Evolutionary conservation across 352 stramenopile species (phyloP).

Genomic region (Phytophthora pseudosyringae): DNA sequence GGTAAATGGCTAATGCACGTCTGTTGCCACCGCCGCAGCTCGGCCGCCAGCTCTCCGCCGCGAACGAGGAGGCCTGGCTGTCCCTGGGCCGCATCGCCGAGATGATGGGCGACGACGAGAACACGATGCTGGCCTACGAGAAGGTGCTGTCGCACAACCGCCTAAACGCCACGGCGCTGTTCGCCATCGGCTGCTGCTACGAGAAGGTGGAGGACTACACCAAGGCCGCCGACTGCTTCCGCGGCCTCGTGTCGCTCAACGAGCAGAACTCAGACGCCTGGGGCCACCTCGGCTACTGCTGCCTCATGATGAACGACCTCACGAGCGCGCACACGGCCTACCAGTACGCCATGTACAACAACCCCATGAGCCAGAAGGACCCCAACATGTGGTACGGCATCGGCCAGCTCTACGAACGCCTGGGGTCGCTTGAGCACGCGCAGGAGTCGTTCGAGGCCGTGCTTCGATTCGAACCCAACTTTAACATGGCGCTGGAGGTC

Average conservation of each 20-base stretch:
- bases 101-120: slow-evolving; percentile 91
- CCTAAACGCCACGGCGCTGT: slow-evolving; percentile 81
- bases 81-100: slow-evolving; percentile 86
- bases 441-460: slow-evolving; percentile 89
- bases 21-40: slow-evolving; percentile 42
- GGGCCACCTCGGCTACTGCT: slow-evolving; percentile 88
- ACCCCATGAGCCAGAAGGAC: slow-evolving; percentile 87
- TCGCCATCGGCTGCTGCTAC: slow-evolving; percentile 87
- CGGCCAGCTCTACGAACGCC: slow-evolving; percentile 85
- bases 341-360: slow-evolving; percentile 92
- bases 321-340: slow-evolving; percentile 88
- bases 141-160: slow-evolving; percentile 91
- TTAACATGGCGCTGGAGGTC: slow-evolving; percentile 90
- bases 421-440: slow-evolving; percentile 83
- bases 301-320: slow-evolving; percentile 91
- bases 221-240: slow-evolving; percentile 89
- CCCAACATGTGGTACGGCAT: slow-evolving; percentile 91
- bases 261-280: slow-evolving; percentile 88
- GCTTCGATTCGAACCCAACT: slow-evolving; percentile 85
- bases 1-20: slow-evolving; percentile 5
- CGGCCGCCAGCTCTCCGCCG: slow-evolving; percentile 70
- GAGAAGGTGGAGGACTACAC: slow-evolving; percentile 90
- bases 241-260: slow-evolving; percentile 82
- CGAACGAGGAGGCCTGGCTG: slow-evolving; percentile 87
- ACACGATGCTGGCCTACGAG: slow-evolving; percentile 89